These are phyloP conservation scores for Boletus calvinii DNA, from an alignment of 1,284 basidiomycete species.

Conservation along the genomic window DNA sequence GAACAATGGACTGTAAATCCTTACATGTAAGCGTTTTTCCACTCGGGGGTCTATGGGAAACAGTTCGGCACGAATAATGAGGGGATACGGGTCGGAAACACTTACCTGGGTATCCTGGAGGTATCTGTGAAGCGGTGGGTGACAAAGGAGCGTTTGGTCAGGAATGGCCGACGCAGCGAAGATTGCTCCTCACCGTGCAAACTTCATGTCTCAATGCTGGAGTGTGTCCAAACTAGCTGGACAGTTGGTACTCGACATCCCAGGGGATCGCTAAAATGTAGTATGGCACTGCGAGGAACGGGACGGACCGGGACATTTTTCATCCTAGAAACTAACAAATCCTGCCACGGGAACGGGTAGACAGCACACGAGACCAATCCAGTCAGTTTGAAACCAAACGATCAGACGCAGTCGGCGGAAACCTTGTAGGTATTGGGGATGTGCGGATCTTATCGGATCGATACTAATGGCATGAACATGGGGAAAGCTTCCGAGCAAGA, in stretches of 20 bases:
- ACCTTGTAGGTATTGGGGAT: neutral
- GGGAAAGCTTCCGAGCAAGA: conserved; percentile 4
- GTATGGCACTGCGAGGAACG: conserved; percentile 6
- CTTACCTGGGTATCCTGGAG: conserved; percentile 68
- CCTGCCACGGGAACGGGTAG: neutral
- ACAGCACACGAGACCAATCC: conserved; percentile 1
- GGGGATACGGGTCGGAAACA: neutral
- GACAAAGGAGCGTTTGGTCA: conserved; percentile 7
- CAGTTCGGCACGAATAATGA: neutral
- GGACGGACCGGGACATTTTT: conserved; percentile 16
- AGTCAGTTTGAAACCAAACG: conserved; percentile 19
- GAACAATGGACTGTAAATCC: conserved; percentile 5
- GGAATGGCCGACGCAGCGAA: neutral
- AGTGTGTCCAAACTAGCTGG: neutral
- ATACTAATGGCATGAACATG: neutral
- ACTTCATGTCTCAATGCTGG: conserved; percentile 45
- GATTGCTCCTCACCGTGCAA: conserved; percentile 44
- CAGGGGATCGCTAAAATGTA: neutral
- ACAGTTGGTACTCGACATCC: neutral
- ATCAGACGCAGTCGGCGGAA: conserved; percentile 3
- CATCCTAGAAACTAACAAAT: conserved; percentile 7
- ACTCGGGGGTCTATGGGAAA: conserved; percentile 63
- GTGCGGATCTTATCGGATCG: neutral
- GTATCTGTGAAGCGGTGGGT: conserved; percentile 43
- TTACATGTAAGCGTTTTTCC: conserved; percentile 82